Base-by-base conservation (phyloP, 352 stramenopile genomes). In the Phytopythium oedochilum region DNA sequence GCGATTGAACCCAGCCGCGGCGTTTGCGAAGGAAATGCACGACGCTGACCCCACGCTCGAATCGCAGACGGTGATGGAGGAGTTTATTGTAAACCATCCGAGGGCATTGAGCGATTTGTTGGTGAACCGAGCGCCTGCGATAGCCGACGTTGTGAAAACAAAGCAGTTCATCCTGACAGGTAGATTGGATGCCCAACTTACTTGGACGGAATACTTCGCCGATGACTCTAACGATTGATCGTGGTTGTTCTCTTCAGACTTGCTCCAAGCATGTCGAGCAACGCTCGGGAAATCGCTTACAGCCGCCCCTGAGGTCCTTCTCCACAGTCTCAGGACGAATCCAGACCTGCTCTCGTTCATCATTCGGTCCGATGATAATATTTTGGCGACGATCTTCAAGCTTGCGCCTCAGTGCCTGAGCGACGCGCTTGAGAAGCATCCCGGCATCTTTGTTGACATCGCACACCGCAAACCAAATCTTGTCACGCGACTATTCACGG, bases 371-470 rank as follows among this genome's bases (percentile, higher is more conserved):
- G 79, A 89, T 43, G 12, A 57, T 3, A 73, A 53, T 18, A 61
- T 88, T 46, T 52, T 89, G 28, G 39, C 68, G 26, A 40, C 76
- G 15, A 73, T 76, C 17, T 83, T 88, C 57, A 64, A 69, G 5
- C 55, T 81, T 0, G 72, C 84, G 1, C 76, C 79, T 14, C 79
- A 90, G 46, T 68, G 68, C 29, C 59, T 92, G 11, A 75, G 69
- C 39, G 75, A 86, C 11, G 73, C 74, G 2, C 67, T 92, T 4
- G 82, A 92, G 47, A 75, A 72, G 4, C 66, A 83, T 31, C 77
- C 82, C 3, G 77, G 86, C 43, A 73, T 83, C 39, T 77, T 92
- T n/a, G 59, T 88, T 0, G 78, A 90, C 42, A 61, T 89, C 40
- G 82, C 82, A 4, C 77, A 89, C 22, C 69, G 79, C 4, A 86